A percentile compares a stretch with the other conserved stretches of the same genome.
Evolutionary conservation across 23 red algal species (phyloP).

Genomic region (Agarophyton chilense): DNA sequence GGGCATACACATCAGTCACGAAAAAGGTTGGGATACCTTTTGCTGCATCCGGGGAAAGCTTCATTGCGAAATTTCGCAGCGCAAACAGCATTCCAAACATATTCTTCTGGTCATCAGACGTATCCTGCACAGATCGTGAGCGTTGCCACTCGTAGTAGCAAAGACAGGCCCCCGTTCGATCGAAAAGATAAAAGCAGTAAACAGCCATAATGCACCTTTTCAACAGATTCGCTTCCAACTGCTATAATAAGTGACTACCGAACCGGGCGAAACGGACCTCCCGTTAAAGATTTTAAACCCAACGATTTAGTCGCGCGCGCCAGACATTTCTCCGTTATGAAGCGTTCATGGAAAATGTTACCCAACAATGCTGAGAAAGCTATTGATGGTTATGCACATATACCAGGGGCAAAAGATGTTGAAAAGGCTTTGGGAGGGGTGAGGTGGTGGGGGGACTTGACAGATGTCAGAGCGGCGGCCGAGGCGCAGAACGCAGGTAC

Average conservation of each 20-base stretch:
- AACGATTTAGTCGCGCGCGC: too few relatives aligned
- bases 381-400: too few relatives aligned
- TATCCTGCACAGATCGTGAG: conserved; percentile 49
- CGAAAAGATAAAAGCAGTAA: conserved; percentile 95
- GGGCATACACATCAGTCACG: conserved; percentile 82
- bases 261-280: background rate
- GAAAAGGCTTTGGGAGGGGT: too few relatives aligned
- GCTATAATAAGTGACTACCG: background rate
- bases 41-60: conserved; percentile 66
- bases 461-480: too few relatives aligned
- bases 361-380: too few relatives aligned
- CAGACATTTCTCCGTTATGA: too few relatives aligned
- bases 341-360: too few relatives aligned
- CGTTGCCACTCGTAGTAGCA: conserved; percentile 88
- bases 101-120: conserved; percentile 85
- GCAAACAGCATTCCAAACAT: conserved; percentile 98
- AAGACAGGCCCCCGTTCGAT: conserved; percentile 87
- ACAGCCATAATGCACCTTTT: conserved; percentile 60
- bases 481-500: too few relatives aligned
- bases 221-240: background rate
- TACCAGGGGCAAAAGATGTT: too few relatives aligned
- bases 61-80: conserved; percentile 81
- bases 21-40: conserved; percentile 70
- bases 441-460: too few relatives aligned
- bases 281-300: too few relatives aligned